Base-by-base conservation (phyloP, 2,329 filamentous ascomycete genomes). In the Dactylella cylindrospora region DNA sequence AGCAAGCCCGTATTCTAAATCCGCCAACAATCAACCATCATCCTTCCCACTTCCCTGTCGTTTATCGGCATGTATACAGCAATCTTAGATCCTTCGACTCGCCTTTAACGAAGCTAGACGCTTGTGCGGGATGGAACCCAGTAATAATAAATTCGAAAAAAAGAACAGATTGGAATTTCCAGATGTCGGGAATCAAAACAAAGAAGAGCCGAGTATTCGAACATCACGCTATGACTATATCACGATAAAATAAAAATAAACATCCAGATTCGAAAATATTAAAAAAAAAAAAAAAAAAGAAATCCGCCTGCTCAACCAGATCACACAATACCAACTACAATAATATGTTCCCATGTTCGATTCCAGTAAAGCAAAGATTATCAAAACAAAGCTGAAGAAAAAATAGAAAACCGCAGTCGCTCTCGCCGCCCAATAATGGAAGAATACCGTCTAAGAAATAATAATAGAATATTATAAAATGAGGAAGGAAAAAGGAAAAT, bases 341-440 rank as follows among this genome's bases (percentile, higher is more conserved):
- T 35, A 33, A 43, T 43, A 47, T 28, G 17, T n/a, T 20, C 22
- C 44, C 8, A 9, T 10, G 5, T 8, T 8, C 26, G 6, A 19
- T 20, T 33, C 19, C n/a, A 46, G 26, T 26, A 38, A 15, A 44
- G n/a, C 12, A 29, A 19, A 38, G 45, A 26, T 12, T 33, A 10
- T 8, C 28, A 36, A 49, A 10, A 28, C 26, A n/a, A 12, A 26
- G 39, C 47, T 25, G 35, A 38, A 51, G 31, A 19, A 61, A 35
- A 23, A 43, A 40, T 46, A 12, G 17, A 43, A 33, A 26, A 36
- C 57, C 40, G 26, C 43, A 54, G 40, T 47, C 54, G 57, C 49
- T 62, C 57, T 62, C 57, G 57, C 57, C 57, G 57, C 57, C 51
- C 38, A 55, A 43, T 55, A 52, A 52, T 64, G 52, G 53, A 64